Conservation (phyloP, 176 grass and related monocot species). For the Cocos nucifera region DNA sequence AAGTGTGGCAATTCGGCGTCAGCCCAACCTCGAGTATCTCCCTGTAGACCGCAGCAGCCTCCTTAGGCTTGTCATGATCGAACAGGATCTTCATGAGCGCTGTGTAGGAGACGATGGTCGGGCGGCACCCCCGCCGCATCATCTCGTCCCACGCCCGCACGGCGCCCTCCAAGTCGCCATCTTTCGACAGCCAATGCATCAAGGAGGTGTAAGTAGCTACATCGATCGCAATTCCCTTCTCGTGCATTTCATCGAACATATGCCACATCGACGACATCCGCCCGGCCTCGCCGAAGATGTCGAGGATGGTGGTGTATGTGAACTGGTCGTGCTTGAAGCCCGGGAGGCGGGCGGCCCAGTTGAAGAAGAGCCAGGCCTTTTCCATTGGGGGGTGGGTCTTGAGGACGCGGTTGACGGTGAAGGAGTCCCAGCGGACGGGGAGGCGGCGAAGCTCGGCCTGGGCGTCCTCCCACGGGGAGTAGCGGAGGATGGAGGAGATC, state of each 20-base stretch:
- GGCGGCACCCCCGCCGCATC: conserved; percentile 25
- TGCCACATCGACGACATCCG: conserved; percentile 46
- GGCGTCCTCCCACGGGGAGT: conserved; percentile 39
- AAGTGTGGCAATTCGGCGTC: conserved; percentile 53
- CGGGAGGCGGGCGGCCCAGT: conserved; percentile 28
- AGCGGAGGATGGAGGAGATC: conserved; percentile 45
- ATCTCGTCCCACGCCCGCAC: conserved; percentile 61
- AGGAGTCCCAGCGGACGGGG: conserved; percentile 54
- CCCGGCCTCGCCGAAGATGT: conserved; percentile 63
- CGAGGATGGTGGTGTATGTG: conserved; percentile 74
- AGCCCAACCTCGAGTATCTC: conserved; percentile 58
- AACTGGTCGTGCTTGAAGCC: conserved; percentile 63
- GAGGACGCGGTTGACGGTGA: conserved; percentile 61
- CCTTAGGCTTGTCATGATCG: conserved; percentile 34
- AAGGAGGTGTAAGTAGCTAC: conserved; percentile 53
- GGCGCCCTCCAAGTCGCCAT: conserved; percentile 45
- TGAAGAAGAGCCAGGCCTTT: conserved; percentile 78
- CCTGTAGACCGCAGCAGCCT: conserved; percentile 32
- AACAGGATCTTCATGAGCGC: conserved; percentile 61
- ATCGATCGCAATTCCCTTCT: conserved; percentile 32
- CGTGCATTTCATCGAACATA: conserved; percentile 53
- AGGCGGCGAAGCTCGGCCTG: conserved; percentile 36
- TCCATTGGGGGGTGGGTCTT: conserved; percentile 70
- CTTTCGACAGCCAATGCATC: conserved; percentile 56
- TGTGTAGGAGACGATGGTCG: conserved; percentile 64